phyloP scores from a whole-genome alignment of 2,329 filamentous ascomycete species.

The Penicillium sp. region DNA sequence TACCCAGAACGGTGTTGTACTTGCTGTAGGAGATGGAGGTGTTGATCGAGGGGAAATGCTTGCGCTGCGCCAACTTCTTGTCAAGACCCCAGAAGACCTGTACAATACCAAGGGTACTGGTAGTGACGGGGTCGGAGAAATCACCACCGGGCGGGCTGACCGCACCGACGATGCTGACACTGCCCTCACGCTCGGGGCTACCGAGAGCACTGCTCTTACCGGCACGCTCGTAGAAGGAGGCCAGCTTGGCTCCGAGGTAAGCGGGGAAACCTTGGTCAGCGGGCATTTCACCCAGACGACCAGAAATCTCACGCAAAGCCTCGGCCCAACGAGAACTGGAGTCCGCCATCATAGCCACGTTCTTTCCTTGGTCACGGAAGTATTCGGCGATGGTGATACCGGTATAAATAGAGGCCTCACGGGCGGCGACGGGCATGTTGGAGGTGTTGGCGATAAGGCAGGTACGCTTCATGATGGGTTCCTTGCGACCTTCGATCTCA shows the following conservation, averaged over 20 bases:
- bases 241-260: slow-evolving; percentile 93
- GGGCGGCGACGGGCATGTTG: slow-evolving; percentile 98
- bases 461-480: slow-evolving; percentile 99
- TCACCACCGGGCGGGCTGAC: slow-evolving; percentile 98
- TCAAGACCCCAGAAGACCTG: slow-evolving; percentile 99
- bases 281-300: slow-evolving; percentile 98
- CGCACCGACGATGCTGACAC: slow-evolving; percentile 95
- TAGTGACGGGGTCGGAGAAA: slow-evolving; percentile 97
- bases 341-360: slow-evolving; percentile 99
- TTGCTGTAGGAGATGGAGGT: slow-evolving; percentile 94
- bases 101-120: slow-evolving; percentile 90
- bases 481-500: slow-evolving; percentile 87
- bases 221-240: slow-evolving; percentile 98
- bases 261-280: slow-evolving; percentile 99
- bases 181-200: slow-evolving; percentile 83
- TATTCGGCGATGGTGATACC: slow-evolving; percentile 95
- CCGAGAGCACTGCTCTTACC: slow-evolving; percentile 83
- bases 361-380: slow-evolving; percentile 93
- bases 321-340: slow-evolving; percentile 98
- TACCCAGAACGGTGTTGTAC: slow-evolving; percentile 85
- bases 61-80: slow-evolving; percentile 98
- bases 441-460: slow-evolving; percentile 98
- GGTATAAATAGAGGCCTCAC: slow-evolving; percentile 98
- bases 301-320: slow-evolving; percentile 96
- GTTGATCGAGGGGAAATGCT: slow-evolving; percentile 99